Conservation (phyloP, 345 rosid genomes). For the Pistacia vera region DNA sequence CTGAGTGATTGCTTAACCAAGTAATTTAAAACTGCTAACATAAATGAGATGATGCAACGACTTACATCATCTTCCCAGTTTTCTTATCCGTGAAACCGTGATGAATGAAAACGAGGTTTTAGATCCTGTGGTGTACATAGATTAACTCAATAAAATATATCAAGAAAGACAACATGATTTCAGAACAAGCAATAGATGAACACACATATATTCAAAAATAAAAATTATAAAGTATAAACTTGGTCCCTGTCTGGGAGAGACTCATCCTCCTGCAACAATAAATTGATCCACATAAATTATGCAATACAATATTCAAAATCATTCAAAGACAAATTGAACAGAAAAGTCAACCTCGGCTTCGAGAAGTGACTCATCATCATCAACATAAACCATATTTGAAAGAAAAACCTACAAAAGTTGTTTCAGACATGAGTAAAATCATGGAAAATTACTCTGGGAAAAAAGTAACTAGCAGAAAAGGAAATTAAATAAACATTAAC, state of each 20-base stretch:
- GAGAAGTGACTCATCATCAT: slow-evolving; percentile 85
- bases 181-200: not conserved
- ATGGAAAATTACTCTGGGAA: not conserved
- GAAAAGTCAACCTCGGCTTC: slow-evolving; percentile 76
- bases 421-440: slow-evolving; percentile 17
- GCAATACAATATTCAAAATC: slow-evolving; percentile 13
- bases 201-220: not conserved
- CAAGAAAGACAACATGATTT: slow-evolving; percentile 1
- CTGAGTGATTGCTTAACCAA: not conserved
- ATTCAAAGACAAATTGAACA: slow-evolving; percentile 5
- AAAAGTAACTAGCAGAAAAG: not conserved
- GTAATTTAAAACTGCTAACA: not conserved
- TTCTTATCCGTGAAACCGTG: slow-evolving; percentile 90
- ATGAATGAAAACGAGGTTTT: slow-evolving; percentile 94
- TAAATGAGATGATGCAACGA: slow-evolving; percentile 1
- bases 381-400: slow-evolving; percentile 95
- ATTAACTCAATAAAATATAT: slow-evolving; percentile 14
- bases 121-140: slow-evolving; percentile 63
- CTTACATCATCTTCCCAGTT: slow-evolving; percentile 78
- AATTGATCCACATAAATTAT: slow-evolving; percentile 12
- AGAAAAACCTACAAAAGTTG: slow-evolving; percentile 61
- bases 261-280: slow-evolving; percentile 81
- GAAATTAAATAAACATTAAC: slow-evolving; percentile 20
- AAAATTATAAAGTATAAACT: slow-evolving; percentile 46
- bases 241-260: slow-evolving; percentile 98